These are phyloP conservation scores for Fusarium tupiense DNA, from an alignment of 2,329 filamentous ascomycete species.

Conservation along the genomic window DNA sequence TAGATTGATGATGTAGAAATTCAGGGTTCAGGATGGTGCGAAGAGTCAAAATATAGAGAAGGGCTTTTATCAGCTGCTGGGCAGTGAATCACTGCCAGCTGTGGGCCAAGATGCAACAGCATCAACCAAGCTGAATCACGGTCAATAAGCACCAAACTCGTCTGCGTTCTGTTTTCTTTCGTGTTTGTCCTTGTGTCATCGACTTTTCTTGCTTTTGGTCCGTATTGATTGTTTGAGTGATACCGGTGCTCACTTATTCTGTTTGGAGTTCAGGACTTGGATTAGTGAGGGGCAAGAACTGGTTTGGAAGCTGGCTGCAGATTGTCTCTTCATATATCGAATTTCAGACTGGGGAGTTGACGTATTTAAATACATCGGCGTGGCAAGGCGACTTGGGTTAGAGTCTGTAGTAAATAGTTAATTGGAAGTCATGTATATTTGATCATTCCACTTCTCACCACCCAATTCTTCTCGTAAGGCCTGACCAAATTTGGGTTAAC, in stretches of 20 bases:
- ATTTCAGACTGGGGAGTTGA: rapidly evolving
- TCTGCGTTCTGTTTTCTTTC: too few species aligned
- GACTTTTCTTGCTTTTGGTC: background rate
- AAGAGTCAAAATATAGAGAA: too few species aligned
- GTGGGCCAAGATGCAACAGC: too few species aligned
- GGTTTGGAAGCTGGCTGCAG: background rate
- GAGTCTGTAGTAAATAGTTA: rapidly evolving
- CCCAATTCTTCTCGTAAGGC: background rate
- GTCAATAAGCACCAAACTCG: too few species aligned
- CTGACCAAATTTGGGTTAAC: background rate
- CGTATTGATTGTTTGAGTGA: background rate
- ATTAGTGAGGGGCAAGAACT: background rate
- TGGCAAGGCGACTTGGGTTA: rapidly evolving
- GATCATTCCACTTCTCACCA: background rate
- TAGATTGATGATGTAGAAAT: background rate
- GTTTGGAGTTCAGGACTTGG: background rate
- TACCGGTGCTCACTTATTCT: rapidly evolving
- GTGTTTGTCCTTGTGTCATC: rapidly evolving
- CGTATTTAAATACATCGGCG: rapidly evolving
- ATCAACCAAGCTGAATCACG: background rate
- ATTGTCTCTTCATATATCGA: background rate
- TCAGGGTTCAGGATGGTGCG: too few species aligned
- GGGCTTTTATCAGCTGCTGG: background rate
- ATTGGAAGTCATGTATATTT: background rate
- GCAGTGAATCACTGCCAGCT: background rate